These are phyloP conservation scores for Austroboletus niveus DNA, from an alignment of 1,284 basidiomycete species.

Conservation along the genomic window DNA sequence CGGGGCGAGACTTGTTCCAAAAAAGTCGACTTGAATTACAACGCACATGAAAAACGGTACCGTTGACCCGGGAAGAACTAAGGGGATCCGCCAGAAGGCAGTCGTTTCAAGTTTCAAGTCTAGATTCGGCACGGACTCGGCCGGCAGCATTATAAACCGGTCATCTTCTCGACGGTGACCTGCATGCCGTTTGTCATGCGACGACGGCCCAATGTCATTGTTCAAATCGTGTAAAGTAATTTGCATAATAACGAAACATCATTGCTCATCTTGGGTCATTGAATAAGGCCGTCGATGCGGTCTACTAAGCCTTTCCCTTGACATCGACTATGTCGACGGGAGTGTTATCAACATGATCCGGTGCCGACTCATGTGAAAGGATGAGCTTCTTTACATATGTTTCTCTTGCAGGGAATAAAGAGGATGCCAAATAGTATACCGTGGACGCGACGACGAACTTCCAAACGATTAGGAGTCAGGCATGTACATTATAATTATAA, in stretches of 20 bases:
- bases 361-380: slow-evolving; percentile 11
- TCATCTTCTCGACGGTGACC: slow-evolving; percentile 18
- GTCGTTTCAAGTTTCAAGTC: not conserved
- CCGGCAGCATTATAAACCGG: slow-evolving; percentile 1
- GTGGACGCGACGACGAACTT: slow-evolving; percentile 42
- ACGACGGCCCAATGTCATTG: not conserved
- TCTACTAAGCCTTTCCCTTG: not conserved
- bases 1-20: not conserved
- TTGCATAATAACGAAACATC: too few relatives aligned
- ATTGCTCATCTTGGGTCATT: too few relatives aligned
- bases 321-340: slow-evolving; percentile 1
- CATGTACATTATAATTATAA: not conserved
- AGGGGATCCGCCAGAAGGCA: slow-evolving; percentile 12
- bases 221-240: slow-evolving; percentile 1
- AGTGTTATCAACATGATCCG: not conserved
- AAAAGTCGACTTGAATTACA: not conserved
- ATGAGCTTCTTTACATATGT: slow-evolving; percentile 54
- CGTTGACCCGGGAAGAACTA: not conserved
- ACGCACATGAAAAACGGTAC: too few relatives aligned
- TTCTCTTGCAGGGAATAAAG: slow-evolving; percentile 54
- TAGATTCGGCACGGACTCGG: slow-evolving; percentile 3
- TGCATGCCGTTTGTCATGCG: not conserved
- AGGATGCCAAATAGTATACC: slow-evolving; percentile 53
- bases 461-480: slow-evolving; percentile 28
- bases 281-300: slow-evolving; percentile 1